Base-by-base conservation (phyloP, 345 rosid species). In the Eutrema japonicum region DNA sequence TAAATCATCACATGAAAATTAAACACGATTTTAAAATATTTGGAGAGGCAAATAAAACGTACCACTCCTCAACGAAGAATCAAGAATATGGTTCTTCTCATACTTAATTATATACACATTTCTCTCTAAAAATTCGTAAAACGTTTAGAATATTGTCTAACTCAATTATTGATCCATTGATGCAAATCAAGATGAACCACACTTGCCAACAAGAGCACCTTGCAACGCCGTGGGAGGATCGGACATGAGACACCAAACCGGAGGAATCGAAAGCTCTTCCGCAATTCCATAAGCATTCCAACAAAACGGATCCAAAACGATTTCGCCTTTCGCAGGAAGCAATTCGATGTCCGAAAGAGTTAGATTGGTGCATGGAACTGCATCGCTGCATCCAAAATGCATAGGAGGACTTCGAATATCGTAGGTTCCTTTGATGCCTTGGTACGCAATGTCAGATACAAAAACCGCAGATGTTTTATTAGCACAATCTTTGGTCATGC, bases 231-330 rank as follows among this genome's bases (percentile, higher is more conserved):
- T 66, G 55, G 96, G 89, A 63, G 77, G 40, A 45, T 89, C 83
- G 10, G 82, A 83, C 83, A 80, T 69, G 52, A 90, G 83, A 77
- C 93, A 90, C 56, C 77, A 79, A 36, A 88, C 85, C 0, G 90
- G 93, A 27, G 93, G 96, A 73, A 90, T 85, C 0, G 85, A 84
- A 6, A 86, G 81, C 5, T 85, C 85, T 67, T 81, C 78, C 0
- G 79, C 69, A 16, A 83, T 66, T 10, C 98, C 98, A 70, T 94
- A 94, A 58, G 96, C 97, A 75, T 91, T 94, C 97, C 96, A 94
- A 66, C 98, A 94, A 68, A 83, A 84, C 1, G 98, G 97, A 75
- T 85, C 87, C 58, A 16, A 40, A 26, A 89, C 83, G 5, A 82
- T 8, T 2, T 81, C 74, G 18, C 98, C 98, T 68, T 83, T 68